Base-by-base conservation (phyloP, 1,284 basidiomycete species). In the Apiotrichum domesticum region DNA sequence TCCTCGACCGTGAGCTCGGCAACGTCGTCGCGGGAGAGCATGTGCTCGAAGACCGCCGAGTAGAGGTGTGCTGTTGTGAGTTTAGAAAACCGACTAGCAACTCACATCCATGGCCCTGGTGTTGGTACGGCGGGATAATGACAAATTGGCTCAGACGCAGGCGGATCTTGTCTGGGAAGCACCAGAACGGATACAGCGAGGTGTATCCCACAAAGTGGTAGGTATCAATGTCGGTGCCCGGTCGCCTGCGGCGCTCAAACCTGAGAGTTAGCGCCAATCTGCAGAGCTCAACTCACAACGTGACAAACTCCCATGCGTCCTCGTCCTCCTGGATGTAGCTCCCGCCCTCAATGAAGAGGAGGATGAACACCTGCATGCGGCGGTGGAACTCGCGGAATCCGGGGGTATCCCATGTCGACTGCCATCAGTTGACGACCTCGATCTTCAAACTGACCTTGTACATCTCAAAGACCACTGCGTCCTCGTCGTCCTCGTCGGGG, bases 1-100 rank as follows among this genome's bases (percentile, higher is more conserved):
- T 98, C 95, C 78, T 98, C 95, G 21, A 98, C 88, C 0, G 93
- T 97, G 52, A 98, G 79, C 74, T 98, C 95, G 9, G 87, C 85
- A 37, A 97, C 85, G 45, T 82, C 79, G 0, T 84, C 78, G 42
- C 84, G 82, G 6, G 80, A 77, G 40, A 90, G 77, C 51, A 89
- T 82, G 70, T 88, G 83, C 67, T 86, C 82, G 77, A 94, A 95
- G 46, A 95, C 87, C 1, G 90, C 84, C 35, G 80, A 84, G 79
- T 98, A 98, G 10, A 98, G 83, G 58, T 87, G 85, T 52, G 92
- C 90, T 92, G 66, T 9, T 8, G 47, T 35, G 14, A 52, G 32
- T 43, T 49, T 37, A 55, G 21, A 46, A 33, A 45, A 14, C 42
- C 51, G 39, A 46, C 15, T 33, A 45, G 41, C 14, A 14, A 77